A percentile compares a stretch with the other conserved stretches of the same genome.
phyloP scores from a whole-genome alignment of 2,329 filamentous ascomycete species.

The Fusarium avenaceum region DNA sequence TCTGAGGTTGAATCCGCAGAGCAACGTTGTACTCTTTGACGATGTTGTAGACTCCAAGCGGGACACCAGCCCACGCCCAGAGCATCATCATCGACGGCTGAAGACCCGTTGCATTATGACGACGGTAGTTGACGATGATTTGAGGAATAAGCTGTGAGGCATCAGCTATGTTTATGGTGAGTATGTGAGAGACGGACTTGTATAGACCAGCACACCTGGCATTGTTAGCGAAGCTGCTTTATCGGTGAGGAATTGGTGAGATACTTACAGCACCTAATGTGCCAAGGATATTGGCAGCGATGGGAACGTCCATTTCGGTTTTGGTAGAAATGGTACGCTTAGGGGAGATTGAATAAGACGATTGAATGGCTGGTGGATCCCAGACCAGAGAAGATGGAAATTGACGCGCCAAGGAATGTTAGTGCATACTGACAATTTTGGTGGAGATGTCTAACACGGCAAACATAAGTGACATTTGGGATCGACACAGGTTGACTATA shows the following conservation, averaged over 20 bases:
- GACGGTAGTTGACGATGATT: constrained; percentile 75
- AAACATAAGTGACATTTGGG: background rate
- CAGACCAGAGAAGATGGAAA: background rate
- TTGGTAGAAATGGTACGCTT: background rate
- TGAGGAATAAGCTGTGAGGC: constrained; percentile 72
- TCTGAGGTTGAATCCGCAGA: constrained; percentile 59
- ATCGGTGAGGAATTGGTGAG: background rate
- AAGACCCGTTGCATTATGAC: constrained; percentile 74
- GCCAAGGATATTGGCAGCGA: constrained; percentile 70
- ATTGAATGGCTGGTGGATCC: background rate
- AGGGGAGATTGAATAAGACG: background rate
- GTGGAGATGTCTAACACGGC: constrained; percentile 21
- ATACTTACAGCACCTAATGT: constrained; percentile 67
- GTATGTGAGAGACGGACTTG: constrained; percentile 59
- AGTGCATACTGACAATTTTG: background rate
- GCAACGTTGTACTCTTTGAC: constrained; percentile 59
- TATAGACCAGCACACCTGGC: constrained; percentile 72
- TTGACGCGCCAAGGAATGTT: constrained; percentile 25
- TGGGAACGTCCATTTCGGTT: constrained; percentile 64
- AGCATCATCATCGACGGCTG: constrained; percentile 80
- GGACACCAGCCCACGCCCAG: constrained; percentile 76
- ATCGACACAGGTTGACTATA: background rate
- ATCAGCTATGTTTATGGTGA: background rate
- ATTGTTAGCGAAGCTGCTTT: background rate
- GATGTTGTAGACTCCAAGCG: constrained; percentile 68